Percentiles rank a stretch among this genome's conserved stretches.
Conservation (phyloP, 176 grass and related monocot species). For the Oryza meridionalis region DNA sequence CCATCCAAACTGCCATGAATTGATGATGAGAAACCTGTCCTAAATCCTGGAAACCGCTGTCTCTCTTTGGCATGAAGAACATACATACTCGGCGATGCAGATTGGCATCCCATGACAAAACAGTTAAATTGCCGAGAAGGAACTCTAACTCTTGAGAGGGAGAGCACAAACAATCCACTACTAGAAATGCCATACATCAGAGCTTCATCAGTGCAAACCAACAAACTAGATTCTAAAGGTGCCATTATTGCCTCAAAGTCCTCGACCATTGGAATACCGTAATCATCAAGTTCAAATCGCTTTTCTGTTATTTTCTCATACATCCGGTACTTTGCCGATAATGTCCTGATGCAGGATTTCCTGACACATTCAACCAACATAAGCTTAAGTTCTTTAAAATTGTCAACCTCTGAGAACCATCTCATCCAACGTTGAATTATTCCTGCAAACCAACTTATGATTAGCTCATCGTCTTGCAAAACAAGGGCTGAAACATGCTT, state of each 20-base stretch:
- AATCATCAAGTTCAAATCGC: conserved; percentile 74
- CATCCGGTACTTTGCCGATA: conserved; percentile 83
- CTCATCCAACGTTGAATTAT: conserved; percentile 76
- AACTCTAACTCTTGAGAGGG: conserved; percentile 79
- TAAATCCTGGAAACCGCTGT: conserved; percentile 85
- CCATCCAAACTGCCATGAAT: conserved; percentile 77
- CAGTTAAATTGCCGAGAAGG: conserved; percentile 65
- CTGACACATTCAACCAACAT: conserved; percentile 72
- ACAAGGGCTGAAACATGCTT: conserved; percentile 72
- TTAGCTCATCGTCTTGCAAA: conserved; percentile 95
- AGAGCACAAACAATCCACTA: conserved; percentile 77
- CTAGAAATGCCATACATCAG: conserved; percentile 79
- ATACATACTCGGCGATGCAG: conserved; percentile 80
- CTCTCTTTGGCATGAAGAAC: conserved; percentile 79
- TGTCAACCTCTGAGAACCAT: conserved; percentile 77
- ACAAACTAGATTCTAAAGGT: conserved; percentile 44
- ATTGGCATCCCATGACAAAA: conserved; percentile 81
- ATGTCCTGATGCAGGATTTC: conserved; percentile 92
- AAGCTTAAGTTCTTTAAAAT: conserved; percentile 83
- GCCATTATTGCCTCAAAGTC: conserved; percentile 53
- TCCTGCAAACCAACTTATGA: conserved; percentile 93
- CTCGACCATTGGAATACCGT: conserved; percentile 72
- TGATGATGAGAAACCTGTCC: conserved; percentile 85
- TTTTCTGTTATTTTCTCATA: conserved; percentile 90
- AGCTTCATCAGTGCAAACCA: conserved; percentile 59